phyloP scores from a whole-genome alignment of 2,329 filamentous ascomycete genomes.

The Byssothecium circinans region DNA sequence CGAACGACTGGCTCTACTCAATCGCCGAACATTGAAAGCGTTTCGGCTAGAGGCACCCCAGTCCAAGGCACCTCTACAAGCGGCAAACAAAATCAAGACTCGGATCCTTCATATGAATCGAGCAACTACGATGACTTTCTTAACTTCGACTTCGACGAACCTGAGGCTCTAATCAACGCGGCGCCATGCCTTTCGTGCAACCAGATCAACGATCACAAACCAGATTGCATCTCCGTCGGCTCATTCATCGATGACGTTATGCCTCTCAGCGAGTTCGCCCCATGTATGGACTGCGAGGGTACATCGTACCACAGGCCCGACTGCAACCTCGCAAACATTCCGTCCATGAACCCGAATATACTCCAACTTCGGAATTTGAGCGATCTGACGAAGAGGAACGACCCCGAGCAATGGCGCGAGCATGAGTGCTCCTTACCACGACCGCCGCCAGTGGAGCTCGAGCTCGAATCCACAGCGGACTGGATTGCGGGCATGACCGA shows the following conservation, averaged over 20 bases:
- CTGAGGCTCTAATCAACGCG: no score
- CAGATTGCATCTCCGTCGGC: neutral
- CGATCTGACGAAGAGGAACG: slow-evolving; percentile 19
- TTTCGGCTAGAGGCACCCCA: no score
- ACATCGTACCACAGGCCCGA: slow-evolving; percentile 11
- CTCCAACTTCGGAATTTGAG: slow-evolving; percentile 15
- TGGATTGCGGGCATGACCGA: slow-evolving; percentile 18
- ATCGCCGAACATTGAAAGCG: no score
- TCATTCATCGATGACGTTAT: neutral
- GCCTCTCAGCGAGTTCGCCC: slow-evolving; percentile 9
- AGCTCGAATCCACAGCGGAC: slow-evolving; percentile 7
- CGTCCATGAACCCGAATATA: slow-evolving; percentile 11
- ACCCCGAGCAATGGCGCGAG: slow-evolving; percentile 30
- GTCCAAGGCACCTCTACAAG: no score
- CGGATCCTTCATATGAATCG: no score
- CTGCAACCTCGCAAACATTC: slow-evolving; percentile 26
- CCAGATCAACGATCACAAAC: neutral
- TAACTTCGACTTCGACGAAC: no score
- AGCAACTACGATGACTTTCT: no score
- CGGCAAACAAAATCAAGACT: no score
- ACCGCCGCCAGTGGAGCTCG: slow-evolving; percentile 4
- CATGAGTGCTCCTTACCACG: no score
- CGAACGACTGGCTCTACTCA: no score
- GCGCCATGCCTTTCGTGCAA: neutral
- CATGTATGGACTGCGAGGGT: slow-evolving; percentile 32